A percentile compares a stretch with the other conserved stretches of the same genome.
These are phyloP conservation scores for Aureobasidium sp. DNA, from an alignment of 2,329 filamentous ascomycete species.

Conservation along the genomic window DNA sequence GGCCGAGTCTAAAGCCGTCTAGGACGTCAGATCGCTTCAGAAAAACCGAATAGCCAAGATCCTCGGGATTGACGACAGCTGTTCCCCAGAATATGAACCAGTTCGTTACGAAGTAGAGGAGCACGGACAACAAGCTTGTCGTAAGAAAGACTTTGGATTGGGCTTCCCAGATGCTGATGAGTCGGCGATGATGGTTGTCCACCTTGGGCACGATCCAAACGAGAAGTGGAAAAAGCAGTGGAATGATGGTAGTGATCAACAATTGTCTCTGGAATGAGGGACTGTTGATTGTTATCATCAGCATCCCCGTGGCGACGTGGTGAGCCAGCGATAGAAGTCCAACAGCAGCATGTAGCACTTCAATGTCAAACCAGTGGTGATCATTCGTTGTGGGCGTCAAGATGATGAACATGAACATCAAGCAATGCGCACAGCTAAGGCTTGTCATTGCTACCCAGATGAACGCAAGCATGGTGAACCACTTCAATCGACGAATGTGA, in stretches of 20 bases:
- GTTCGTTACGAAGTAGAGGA: neutral
- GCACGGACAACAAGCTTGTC: neutral
- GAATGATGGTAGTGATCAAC: neutral
- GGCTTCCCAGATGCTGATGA: neutral
- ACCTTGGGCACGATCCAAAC: neutral
- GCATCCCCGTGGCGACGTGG: neutral
- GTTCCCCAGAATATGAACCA: neutral
- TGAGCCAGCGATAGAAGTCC: neutral
- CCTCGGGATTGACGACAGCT: neutral
- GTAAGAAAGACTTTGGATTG: neutral
- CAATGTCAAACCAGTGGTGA: neutral
- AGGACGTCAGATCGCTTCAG: neutral
- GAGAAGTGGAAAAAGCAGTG: neutral
- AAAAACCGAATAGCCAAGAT: neutral
- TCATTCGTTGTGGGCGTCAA: neutral
- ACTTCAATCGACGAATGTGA: neutral
- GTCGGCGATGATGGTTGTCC: neutral
- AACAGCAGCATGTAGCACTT: neutral
- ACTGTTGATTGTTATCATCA: neutral
- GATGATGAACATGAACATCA: neutral
- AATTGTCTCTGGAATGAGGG: neutral
- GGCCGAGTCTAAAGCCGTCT: slow-evolving; percentile 31
- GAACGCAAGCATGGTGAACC: neutral
- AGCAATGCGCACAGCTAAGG: slow-evolving; percentile 1
- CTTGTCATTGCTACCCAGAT: slow-evolving; percentile 3